These are phyloP conservation scores for Zygoascus sp. DNA, from an alignment of 1,139 yeast species.

Conservation along the genomic window DNA sequence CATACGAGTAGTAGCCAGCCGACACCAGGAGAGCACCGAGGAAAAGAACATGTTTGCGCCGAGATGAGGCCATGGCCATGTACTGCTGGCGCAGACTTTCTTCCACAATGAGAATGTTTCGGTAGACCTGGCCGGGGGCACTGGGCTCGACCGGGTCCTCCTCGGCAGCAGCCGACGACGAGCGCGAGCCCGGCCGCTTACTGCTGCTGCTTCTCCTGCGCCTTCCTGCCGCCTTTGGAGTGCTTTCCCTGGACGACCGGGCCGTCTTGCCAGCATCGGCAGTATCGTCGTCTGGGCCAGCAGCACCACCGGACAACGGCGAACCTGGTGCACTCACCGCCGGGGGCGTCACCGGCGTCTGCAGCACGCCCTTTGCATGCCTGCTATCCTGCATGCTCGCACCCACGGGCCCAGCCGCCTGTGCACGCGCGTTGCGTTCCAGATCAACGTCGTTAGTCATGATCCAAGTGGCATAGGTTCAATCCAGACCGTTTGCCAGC, in stretches of 20 bases:
- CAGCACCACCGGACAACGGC: neutral
- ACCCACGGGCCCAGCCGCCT: too few species aligned
- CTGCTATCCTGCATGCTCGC: too few species aligned
- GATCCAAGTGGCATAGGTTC: too few species aligned
- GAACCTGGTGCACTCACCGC: neutral
- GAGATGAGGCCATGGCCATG: conserved; percentile 59
- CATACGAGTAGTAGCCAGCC: conserved; percentile 31
- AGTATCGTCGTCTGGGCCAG: neutral
- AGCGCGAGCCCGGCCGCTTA: neutral
- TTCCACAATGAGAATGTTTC: conserved; percentile 77
- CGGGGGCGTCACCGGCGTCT: neutral
- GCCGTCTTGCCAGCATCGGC: neutral
- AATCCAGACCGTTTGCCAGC: neutral
- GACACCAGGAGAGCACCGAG: conserved; percentile 45
- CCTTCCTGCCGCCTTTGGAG: neutral
- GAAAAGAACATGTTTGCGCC: conserved; percentile 72
- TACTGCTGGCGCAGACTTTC: conserved; percentile 81
- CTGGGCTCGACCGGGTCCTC: conserved; percentile 9
- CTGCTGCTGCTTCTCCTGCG: conserved; percentile 1
- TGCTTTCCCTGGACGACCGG: neutral
- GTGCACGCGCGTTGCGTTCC: neutral
- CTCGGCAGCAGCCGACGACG: conserved; percentile 1
- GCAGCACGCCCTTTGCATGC: neutral
- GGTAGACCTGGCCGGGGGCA: conserved; percentile 28
- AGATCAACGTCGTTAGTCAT: neutral